Base-by-base conservation (phyloP, 176 grass and related monocot genomes). In the Chrysopogon serrulatus region DNA sequence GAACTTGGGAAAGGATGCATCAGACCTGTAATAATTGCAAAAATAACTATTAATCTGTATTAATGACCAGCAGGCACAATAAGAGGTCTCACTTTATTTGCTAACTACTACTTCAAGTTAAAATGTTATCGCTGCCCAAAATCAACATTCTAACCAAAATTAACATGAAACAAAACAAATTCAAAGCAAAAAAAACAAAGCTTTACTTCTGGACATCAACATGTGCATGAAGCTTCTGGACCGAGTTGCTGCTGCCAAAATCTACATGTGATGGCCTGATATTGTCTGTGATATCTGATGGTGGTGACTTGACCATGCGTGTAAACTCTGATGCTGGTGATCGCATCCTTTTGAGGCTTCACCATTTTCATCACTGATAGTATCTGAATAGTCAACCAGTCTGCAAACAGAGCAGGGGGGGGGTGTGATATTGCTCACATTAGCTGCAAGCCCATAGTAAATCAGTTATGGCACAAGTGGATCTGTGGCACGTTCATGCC, bases 301-400 rank as follows among this genome's bases (percentile, higher is more conserved):
- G 64, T 86, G 80, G 66, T 6, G 80, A 77, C 65, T 79, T 82
- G 61, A 74, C 69, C 76, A 15, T 33, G 71, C 65, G 74, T 76
- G 43, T 79, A 44, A 90, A 90, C 72, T 78, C 83, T 78, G 85
- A 81, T 54, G 84, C 82, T 79, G 86, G 86, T 10, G 89, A 74
- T 82, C 81, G 85, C 76, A 89, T 92, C 65, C 84, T 67, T 71
- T 92, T 24, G 84, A 92, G 68, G 76, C 74, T 79, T 94, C 90
- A 87, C 63, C 51, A 89, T 82, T 91, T 62, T 45, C 82, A 76
- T 90, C 83, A 68, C 48, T 90, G 73, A 90, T 34, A 30, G 76
- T 40, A 64, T 92, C 90, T 6, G 59, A 40, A 82, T 92, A 84
- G 76, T 78, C 82, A 65, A 89, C 59, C 69, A 87, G 43, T 74